Percentiles rank a stretch among this genome's conserved stretches.
Evolutionary conservation across 768 basidiomycete species (phyloP).

Genomic region (Kwoniella sp.): DNA sequence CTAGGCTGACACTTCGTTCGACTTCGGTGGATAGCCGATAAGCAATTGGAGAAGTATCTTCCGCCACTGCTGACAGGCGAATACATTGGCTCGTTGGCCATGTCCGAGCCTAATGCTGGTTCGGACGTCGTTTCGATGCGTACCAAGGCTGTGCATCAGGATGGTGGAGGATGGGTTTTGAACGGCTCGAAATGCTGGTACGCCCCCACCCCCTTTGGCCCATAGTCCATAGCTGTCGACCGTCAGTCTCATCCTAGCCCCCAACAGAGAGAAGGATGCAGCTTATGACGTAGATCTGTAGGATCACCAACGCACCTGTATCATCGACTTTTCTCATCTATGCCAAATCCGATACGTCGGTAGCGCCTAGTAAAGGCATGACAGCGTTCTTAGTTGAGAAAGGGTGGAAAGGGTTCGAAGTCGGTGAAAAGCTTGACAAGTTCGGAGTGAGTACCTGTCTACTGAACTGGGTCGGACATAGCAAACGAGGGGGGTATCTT

Average conservation of each 20-base stretch:
- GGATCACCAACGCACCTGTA: slow-evolving; percentile 93
- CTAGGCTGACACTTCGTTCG: no score
- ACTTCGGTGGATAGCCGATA: slow-evolving; percentile 37
- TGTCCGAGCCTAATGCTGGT: slow-evolving; percentile 90
- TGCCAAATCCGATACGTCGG: slow-evolving; percentile 78
- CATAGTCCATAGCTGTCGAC: no score
- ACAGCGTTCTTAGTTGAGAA: slow-evolving; percentile 85
- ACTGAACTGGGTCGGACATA: neutral
- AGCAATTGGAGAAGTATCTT: slow-evolving; percentile 82
- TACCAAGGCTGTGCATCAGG: slow-evolving; percentile 71
- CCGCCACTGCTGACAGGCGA: slow-evolving; percentile 73
- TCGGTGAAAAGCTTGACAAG: slow-evolving; percentile 88
- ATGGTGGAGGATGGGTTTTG: slow-evolving; percentile 28
- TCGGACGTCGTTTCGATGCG: slow-evolving; percentile 96
- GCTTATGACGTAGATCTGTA: slow-evolving; percentile 47
- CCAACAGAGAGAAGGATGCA: no score
- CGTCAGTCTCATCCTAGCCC: no score
- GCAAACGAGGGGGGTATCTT: neutral
- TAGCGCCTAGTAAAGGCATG: slow-evolving; percentile 76
- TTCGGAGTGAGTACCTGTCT: slow-evolving; percentile 62
- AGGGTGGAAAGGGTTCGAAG: slow-evolving; percentile 64
- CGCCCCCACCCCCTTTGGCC: slow-evolving; percentile 49
- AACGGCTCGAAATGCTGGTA: slow-evolving; percentile 95
- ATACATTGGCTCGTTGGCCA: slow-evolving; percentile 82
- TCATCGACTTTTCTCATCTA: slow-evolving; percentile 92